Evolutionary conservation across 208 protist genomes (phyloP).

Genomic region (Leishmania aethiopica): DNA sequence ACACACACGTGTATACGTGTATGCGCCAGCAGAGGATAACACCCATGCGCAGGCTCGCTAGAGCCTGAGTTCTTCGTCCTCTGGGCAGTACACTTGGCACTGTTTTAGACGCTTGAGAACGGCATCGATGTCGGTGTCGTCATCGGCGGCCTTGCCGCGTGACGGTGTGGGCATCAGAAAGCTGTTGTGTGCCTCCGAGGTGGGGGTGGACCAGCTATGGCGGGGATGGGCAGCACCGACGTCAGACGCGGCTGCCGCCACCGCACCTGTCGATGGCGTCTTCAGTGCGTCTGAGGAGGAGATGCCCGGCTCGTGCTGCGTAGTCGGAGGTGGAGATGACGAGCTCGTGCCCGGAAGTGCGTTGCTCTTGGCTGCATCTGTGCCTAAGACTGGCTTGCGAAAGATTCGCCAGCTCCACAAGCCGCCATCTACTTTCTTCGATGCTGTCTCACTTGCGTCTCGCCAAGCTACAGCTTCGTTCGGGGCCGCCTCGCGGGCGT

Average conservation of each 20-base stretch:
- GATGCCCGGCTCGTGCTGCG: background rate
- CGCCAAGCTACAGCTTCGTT: constrained; percentile 19
- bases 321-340: background rate
- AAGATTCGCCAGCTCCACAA: constrained; percentile 28
- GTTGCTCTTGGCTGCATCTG: background rate
- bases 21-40: background rate
- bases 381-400: constrained; percentile 15
- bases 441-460: background rate
- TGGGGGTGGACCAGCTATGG: constrained; percentile 6
- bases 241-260: background rate
- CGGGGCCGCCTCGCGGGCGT: constrained; percentile 7
- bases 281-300: background rate
- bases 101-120: constrained; percentile 63
- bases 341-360: background rate
- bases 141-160: constrained; percentile 36
- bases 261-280: background rate
- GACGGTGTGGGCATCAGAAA: background rate
- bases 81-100: constrained; percentile 87
- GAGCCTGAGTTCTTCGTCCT: constrained; percentile 48
- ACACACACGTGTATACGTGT: background rate
- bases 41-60: background rate
- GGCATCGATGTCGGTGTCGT: constrained; percentile 59
- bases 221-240: background rate
- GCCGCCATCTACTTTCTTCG: background rate
- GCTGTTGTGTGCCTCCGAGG: background rate